These are phyloP conservation scores for Tephrocybe rancida DNA, from an alignment of 768 basidiomycete genomes.

Conservation along the genomic window DNA sequence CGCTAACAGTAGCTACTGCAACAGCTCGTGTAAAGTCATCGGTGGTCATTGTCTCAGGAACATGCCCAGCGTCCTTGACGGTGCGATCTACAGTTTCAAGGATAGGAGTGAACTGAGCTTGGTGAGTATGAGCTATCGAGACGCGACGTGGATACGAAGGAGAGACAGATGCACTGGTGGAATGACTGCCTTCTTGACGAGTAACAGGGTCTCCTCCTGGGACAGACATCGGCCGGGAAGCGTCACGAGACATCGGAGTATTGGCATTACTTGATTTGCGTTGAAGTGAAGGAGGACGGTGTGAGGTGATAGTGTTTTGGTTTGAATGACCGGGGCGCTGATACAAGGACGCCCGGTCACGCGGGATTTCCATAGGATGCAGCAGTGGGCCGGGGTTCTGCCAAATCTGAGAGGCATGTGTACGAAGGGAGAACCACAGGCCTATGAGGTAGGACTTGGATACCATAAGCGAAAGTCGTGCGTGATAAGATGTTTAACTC, in stretches of 20 bases:
- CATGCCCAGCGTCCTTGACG: constrained; percentile 60
- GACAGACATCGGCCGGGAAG: constrained; percentile 9
- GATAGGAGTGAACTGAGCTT: constrained; percentile 57
- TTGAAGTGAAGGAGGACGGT: constrained; percentile 34
- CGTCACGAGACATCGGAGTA: constrained; percentile 25
- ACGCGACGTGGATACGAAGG: constrained; percentile 51
- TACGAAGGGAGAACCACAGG: constrained; percentile 97
- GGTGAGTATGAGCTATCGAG: constrained; percentile 50
- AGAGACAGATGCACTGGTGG: constrained; percentile 28
- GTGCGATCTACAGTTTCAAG: constrained; percentile 80
- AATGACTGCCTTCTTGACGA: constrained; percentile 8
- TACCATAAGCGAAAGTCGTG: not conserved
- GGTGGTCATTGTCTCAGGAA: constrained; percentile 70
- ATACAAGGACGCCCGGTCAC: constrained; percentile 64
- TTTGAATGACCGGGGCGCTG: constrained; percentile 52
- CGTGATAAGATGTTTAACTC: constrained; percentile 32
- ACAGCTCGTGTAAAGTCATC: constrained; percentile 95
- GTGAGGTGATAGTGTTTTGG: constrained; percentile 16
- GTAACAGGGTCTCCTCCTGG: not conserved
- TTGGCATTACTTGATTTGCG: constrained; percentile 46
- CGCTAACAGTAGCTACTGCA: constrained; percentile 91
- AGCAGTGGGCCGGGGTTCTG: constrained; percentile 91
- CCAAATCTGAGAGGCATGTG: constrained; percentile 99
- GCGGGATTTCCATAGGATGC: constrained; percentile 63
- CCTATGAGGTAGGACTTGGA: constrained; percentile 94